Conservation (phyloP, 352 stramenopile species). For the Pythium guiyangense region DNA sequence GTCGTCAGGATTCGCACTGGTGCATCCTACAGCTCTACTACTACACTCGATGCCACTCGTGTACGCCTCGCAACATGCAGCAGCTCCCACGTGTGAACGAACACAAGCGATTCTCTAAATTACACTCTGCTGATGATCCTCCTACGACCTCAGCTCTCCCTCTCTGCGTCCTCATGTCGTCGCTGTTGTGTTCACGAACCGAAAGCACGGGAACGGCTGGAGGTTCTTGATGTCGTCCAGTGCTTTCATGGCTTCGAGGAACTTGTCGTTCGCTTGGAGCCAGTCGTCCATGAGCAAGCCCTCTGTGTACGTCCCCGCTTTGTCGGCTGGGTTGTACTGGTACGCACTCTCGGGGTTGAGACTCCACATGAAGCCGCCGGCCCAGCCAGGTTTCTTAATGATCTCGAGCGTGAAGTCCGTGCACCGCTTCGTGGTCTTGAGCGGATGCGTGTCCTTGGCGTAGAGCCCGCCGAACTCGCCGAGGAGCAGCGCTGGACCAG, state of each 20-base stretch:
- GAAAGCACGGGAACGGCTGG: conserved; percentile 28
- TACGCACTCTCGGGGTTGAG: conserved; percentile 36
- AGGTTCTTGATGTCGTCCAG: conserved; percentile 33
- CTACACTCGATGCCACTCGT: too few relatives aligned
- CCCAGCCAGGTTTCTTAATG: conserved; percentile 24
- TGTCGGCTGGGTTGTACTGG: conserved; percentile 36
- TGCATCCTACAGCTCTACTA: too few relatives aligned
- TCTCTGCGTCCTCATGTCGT: not conserved
- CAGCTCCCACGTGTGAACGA: too few relatives aligned
- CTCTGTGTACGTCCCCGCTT: conserved; percentile 16
- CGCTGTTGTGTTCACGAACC: not conserved
- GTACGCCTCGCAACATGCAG: too few relatives aligned
- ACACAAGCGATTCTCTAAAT: too few relatives aligned
- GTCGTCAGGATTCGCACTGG: too few relatives aligned
- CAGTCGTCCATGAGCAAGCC: conserved; percentile 22
- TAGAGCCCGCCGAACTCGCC: conserved; percentile 37
- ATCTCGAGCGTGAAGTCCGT: conserved; percentile 29
- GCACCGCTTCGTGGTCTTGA: conserved; percentile 24
- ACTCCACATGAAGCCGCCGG: conserved; percentile 30
- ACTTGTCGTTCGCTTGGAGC: conserved; percentile 20
- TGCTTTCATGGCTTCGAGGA: conserved; percentile 19
- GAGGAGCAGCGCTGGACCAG: conserved; percentile 21
- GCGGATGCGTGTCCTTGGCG: conserved; percentile 19
- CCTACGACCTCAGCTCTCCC: not conserved
- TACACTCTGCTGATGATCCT: not conserved